Conservation (phyloP, 2,329 filamentous ascomycete genomes). For the Neospermospora avenae region DNA sequence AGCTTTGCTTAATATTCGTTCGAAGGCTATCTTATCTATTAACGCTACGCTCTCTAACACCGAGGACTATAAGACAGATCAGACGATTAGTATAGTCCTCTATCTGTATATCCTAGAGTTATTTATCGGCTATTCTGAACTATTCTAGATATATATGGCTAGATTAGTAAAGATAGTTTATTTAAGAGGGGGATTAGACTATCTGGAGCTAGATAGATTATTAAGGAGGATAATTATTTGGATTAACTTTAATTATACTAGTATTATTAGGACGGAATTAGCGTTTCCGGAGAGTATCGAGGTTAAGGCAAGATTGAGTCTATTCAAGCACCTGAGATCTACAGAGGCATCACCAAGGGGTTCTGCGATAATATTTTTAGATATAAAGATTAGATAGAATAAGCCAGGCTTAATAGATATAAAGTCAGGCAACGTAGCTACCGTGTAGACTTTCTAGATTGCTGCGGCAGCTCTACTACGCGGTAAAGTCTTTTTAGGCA, state of each 20-base stretch:
- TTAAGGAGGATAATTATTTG: conserved; percentile 15
- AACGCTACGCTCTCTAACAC: conserved; percentile 8
- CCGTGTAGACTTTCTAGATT: no score
- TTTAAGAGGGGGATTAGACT: conserved; percentile 11
- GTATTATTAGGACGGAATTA: background rate
- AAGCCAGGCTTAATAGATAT: background rate
- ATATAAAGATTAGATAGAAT: background rate
- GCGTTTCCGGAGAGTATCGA: conserved; percentile 10
- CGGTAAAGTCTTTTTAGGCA: no score
- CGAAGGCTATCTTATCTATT: conserved; percentile 9
- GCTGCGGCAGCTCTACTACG: no score
- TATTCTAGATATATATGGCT: conserved; percentile 12
- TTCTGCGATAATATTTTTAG: background rate
- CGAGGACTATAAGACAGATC: background rate
- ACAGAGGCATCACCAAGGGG: background rate
- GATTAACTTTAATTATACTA: conserved; percentile 15
- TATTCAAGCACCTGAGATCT: conserved; percentile 6
- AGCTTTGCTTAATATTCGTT: conserved; percentile 4
- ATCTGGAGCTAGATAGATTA: conserved; percentile 7
- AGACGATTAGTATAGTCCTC: conserved; percentile 10
- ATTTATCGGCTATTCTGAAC: conserved; percentile 6
- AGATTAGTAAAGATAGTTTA: conserved; percentile 13
- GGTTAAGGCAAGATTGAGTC: background rate
- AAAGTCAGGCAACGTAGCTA: no score
- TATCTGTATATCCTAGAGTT: conserved; percentile 12